These are phyloP conservation scores for Mytilinidion resinicola DNA, from an alignment of 495 filamentous ascomycete genomes.

Conservation along the genomic window DNA sequence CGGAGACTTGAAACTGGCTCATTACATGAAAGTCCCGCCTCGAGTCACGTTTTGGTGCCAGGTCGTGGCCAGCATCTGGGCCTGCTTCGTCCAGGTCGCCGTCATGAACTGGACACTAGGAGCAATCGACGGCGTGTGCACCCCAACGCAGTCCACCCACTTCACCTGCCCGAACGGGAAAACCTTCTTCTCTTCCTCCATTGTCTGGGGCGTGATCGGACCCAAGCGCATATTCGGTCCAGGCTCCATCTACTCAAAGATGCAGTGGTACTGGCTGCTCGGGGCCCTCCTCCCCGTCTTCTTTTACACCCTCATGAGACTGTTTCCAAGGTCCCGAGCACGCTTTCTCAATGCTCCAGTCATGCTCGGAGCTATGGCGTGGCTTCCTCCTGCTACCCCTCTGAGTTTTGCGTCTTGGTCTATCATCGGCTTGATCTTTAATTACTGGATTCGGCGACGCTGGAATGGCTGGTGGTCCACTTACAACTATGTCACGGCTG, in stretches of 20 bases:
- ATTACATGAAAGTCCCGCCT: constrained; percentile 44
- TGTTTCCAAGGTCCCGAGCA: constrained; percentile 39
- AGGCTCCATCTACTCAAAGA: constrained; percentile 41
- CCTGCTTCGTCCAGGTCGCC: constrained; percentile 38
- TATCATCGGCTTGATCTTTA: constrained; percentile 60
- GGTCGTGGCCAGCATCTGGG: constrained; percentile 38
- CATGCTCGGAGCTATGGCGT: constrained; percentile 43
- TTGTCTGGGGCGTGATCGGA: constrained; percentile 53
- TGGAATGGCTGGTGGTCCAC: constrained; percentile 69
- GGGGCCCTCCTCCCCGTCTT: constrained; percentile 43
- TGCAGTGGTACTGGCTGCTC: constrained; percentile 49
- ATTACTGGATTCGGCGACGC: constrained; percentile 56
- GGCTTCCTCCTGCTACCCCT: constrained; percentile 49
- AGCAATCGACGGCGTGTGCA: constrained; percentile 38
- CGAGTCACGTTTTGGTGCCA: constrained; percentile 39
- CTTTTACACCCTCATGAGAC: constrained; percentile 43
- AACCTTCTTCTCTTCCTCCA: constrained; percentile 40
- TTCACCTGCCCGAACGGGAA: constrained; percentile 23
- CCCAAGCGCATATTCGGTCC: constrained; percentile 48
- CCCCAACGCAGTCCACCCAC: constrained; percentile 29
- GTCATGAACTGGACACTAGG: constrained; percentile 43
- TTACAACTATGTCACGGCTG: constrained; percentile 72
- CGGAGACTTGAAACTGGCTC: constrained; percentile 44
- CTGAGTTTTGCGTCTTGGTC: constrained; percentile 57
- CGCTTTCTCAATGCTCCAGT: constrained; percentile 45